These are phyloP conservation scores for Penicillium frequentans DNA, from an alignment of 2,329 filamentous ascomycete species.

Conservation along the genomic window DNA sequence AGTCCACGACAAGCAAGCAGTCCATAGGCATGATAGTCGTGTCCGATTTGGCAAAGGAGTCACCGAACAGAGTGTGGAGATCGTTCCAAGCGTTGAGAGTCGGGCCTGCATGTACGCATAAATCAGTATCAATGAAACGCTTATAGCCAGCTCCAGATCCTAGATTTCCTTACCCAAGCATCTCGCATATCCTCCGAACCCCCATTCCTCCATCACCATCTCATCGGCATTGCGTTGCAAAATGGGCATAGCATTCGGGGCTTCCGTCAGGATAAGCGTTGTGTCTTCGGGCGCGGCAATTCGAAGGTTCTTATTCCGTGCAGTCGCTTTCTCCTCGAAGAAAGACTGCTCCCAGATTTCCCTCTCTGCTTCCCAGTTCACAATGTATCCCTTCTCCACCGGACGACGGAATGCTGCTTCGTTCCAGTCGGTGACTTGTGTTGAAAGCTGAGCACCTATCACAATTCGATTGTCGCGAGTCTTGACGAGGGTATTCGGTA, in stretches of 20 bases:
- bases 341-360: constrained; percentile 94
- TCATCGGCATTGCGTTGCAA: constrained; percentile 91
- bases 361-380: constrained; percentile 95
- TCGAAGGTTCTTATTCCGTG: constrained; percentile 47
- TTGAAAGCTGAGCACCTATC: constrained; percentile 70
- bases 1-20: constrained; percentile 84
- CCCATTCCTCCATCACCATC: constrained; percentile 96
- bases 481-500: constrained; percentile 87
- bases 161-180: constrained; percentile 57
- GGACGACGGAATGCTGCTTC: constrained; percentile 84
- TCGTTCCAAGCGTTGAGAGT: constrained; percentile 82
- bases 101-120: constrained; percentile 53
- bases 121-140: background rate
- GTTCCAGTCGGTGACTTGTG: constrained; percentile 81
- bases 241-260: constrained; percentile 76
- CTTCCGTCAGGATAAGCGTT: constrained; percentile 81
- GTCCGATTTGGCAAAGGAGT: constrained; percentile 49
- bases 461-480: constrained; percentile 77
- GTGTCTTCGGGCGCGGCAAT: constrained; percentile 70
- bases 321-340: constrained; percentile 64
- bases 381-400: constrained; percentile 90
- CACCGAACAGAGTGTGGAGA: constrained; percentile 67
- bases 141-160: background rate
- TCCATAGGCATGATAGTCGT: constrained; percentile 61
- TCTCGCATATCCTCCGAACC: constrained; percentile 82